Conservation (phyloP, 768 basidiomycete genomes). For the Lyophyllum shimeji region DNA sequence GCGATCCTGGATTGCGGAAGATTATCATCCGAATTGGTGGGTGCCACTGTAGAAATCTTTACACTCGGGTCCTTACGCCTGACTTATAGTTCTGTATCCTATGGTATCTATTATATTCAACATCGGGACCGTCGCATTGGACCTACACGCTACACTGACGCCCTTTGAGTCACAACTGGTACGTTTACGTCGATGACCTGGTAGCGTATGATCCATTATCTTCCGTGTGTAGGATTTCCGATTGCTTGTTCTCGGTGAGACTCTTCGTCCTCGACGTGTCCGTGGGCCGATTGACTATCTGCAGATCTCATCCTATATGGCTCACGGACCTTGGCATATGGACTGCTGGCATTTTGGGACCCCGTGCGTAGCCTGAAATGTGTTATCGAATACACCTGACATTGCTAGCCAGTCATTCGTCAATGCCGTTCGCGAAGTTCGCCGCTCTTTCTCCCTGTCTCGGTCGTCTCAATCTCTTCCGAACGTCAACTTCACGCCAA, state of each 20-base stretch:
- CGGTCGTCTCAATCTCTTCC: neutral
- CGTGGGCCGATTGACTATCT: neutral
- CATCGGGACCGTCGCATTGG: constrained; percentile 5
- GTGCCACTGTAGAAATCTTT: neutral
- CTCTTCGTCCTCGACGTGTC: neutral
- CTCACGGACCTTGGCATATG: constrained; percentile 8
- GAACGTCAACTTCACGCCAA: neutral
- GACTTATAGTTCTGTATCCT: constrained; percentile 5
- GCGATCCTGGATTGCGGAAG: constrained; percentile 1
- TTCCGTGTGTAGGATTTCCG: neutral
- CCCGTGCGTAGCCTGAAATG: neutral
- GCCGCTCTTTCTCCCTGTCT: too few relatives aligned
- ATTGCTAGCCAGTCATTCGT: neutral
- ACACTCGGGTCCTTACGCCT: neutral
- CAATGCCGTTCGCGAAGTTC: neutral
- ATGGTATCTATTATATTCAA: constrained; percentile 9
- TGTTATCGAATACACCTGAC: neutral
- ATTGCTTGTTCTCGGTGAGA: constrained; percentile 1
- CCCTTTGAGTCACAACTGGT: neutral
- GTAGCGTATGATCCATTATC: neutral
- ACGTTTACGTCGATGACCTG: neutral
- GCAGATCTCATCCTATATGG: constrained; percentile 8
- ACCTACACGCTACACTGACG: constrained; percentile 7
- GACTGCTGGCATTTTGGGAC: constrained; percentile 2
- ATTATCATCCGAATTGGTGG: constrained; percentile 9